phyloP scores from a whole-genome alignment of 2,329 filamentous ascomycete species.

The Fusarium begoniae region DNA sequence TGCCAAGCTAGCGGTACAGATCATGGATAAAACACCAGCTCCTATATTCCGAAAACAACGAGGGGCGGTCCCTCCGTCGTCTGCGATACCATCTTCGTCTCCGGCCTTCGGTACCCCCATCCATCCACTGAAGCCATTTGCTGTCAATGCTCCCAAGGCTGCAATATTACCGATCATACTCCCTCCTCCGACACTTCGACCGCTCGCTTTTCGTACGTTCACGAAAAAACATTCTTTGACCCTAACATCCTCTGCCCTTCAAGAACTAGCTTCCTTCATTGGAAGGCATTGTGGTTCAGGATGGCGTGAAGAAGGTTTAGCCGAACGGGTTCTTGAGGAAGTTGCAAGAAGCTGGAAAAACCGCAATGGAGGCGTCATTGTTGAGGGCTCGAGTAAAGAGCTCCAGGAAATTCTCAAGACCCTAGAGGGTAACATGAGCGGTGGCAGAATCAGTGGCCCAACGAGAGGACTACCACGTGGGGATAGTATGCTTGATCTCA shows the following conservation, averaged over 20 bases:
- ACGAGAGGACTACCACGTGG: constrained; percentile 61
- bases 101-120: constrained; percentile 89
- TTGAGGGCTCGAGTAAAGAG: constrained; percentile 80
- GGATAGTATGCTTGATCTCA: constrained; percentile 71
- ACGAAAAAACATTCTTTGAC: constrained; percentile 98
- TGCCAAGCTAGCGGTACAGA: constrained; percentile 24
- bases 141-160: constrained; percentile 61
- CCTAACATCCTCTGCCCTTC: constrained; percentile 85
- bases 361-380: constrained; percentile 86
- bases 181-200: constrained; percentile 84
- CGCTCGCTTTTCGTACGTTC: constrained; percentile 92
- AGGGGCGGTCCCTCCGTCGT: constrained; percentile 52
- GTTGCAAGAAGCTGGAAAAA: constrained; percentile 92
- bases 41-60: constrained; percentile 50
- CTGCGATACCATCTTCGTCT: constrained; percentile 84
- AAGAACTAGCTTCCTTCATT: constrained; percentile 87
- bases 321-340: constrained; percentile 92
- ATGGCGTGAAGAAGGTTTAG: constrained; percentile 95
- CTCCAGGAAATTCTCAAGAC: constrained; percentile 85
- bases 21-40: constrained; percentile 53
- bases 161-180: constrained; percentile 88
- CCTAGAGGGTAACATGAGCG: constrained; percentile 87
- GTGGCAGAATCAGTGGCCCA: constrained; percentile 72
- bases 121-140: constrained; percentile 77
- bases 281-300: constrained; percentile 92